Evolutionary conservation across 805 yeast species (phyloP).

Genomic region (Candida vaughaniae): DNA sequence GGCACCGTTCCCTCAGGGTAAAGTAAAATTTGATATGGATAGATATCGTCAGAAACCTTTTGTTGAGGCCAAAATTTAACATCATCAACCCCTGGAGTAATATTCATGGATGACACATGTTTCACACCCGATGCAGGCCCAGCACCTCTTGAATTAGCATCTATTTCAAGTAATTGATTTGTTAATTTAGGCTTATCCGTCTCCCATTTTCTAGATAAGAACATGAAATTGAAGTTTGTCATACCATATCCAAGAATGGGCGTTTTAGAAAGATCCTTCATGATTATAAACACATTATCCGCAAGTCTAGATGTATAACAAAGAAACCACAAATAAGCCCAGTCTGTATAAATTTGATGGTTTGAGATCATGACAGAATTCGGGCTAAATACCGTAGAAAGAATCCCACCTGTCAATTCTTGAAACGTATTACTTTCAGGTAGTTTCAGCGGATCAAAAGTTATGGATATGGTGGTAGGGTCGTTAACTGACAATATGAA

Average conservation of each 20-base stretch:
- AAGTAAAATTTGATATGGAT: slow-evolving; percentile 63
- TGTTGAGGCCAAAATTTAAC: slow-evolving; percentile 34
- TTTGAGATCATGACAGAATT: slow-evolving; percentile 74
- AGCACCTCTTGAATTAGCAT: slow-evolving; percentile 57
- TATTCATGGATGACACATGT: slow-evolving; percentile 30
- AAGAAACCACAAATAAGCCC: slow-evolving; percentile 90
- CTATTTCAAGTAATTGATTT: slow-evolving; percentile 54
- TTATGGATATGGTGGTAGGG: slow-evolving; percentile 52
- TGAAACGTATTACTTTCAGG: slow-evolving; percentile 22
- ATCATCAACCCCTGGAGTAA: slow-evolving; percentile 7
- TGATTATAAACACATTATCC: slow-evolving; percentile 65
- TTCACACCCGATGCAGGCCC: slow-evolving; percentile 50
- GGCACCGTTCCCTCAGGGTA: slow-evolving; percentile 96
- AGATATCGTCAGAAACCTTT: slow-evolving; percentile 18
- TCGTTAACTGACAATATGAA: slow-evolving; percentile 50
- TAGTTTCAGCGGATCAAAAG: slow-evolving; percentile 39
- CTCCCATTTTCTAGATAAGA: slow-evolving; percentile 85
- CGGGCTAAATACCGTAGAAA: slow-evolving; percentile 35
- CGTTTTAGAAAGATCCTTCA: slow-evolving; percentile 72
- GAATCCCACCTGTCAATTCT: slow-evolving; percentile 26
- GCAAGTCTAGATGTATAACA: slow-evolving; percentile 66
- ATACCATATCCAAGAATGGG: slow-evolving; percentile 88
- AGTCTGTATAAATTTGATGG: slow-evolving; percentile 92
- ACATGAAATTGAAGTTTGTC: slow-evolving; percentile 73
- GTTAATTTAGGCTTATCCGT: slow-evolving; percentile 61